phyloP scores from a whole-genome alignment of 176 grass and related monocot genomes.

The Oryza coarctata region DNA sequence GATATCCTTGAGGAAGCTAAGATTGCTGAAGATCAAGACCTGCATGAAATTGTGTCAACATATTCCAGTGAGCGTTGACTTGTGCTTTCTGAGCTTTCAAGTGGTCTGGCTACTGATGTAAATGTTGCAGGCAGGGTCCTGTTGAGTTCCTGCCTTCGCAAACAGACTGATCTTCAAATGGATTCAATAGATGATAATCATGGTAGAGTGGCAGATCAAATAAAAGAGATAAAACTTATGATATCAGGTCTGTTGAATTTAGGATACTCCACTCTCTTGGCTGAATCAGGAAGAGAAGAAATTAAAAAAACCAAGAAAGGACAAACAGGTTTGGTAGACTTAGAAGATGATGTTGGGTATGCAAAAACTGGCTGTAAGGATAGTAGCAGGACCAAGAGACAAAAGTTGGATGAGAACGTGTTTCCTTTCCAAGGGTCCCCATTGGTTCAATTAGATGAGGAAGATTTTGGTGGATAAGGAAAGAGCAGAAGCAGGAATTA shows the following conservation, averaged over 20 bases:
- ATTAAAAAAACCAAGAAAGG: conserved; percentile 61
- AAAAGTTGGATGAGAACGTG: conserved; percentile 59
- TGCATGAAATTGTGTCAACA: conserved; percentile 58
- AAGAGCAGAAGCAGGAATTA: conserved; percentile 73
- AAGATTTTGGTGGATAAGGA: conserved; percentile 96
- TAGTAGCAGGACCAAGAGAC: conserved; percentile 70
- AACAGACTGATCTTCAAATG: conserved; percentile 42
- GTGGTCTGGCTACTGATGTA: conserved; percentile 46
- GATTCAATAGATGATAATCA: conserved; percentile 44
- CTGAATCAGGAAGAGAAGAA: conserved; percentile 4
- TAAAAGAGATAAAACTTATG: conserved; percentile 65
- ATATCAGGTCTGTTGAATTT: conserved; percentile 20
- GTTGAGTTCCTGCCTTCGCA: conserved; percentile 47
- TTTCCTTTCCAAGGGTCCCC: conserved; percentile 58
- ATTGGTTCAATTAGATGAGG: conserved; percentile 71
- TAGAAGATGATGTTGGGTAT: conserved; percentile 63
- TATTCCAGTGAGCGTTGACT: conserved; percentile 94
- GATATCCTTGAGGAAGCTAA: conserved; percentile 79
- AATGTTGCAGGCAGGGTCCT: conserved; percentile 28
- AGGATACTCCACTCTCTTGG: not conserved
- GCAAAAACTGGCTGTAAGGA: conserved; percentile 69
- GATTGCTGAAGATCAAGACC: conserved; percentile 50
- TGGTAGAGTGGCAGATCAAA: conserved; percentile 54
- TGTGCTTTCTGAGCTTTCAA: conserved; percentile 66
- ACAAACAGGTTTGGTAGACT: not conserved